Conservation (phyloP, 2,329 filamentous ascomycete genomes). For the Colletotrichum sublineola region DNA sequence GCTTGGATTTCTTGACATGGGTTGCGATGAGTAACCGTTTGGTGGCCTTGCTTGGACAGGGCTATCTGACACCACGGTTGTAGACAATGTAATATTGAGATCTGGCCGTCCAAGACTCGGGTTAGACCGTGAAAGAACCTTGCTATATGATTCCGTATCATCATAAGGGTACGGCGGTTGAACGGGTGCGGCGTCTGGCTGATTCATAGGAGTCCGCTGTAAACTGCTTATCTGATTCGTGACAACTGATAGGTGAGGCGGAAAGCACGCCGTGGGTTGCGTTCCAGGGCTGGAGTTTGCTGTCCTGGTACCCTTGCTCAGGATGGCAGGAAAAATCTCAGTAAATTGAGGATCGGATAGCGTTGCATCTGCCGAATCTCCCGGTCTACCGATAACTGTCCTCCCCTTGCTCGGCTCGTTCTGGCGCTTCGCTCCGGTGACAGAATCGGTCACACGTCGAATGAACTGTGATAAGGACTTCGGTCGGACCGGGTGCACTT, state of each 20-base stretch:
- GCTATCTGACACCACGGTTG: constrained; percentile 42
- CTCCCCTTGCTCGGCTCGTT: background rate
- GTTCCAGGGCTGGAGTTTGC: constrained; percentile 50
- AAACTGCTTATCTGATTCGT: constrained; percentile 29
- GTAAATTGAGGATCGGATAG: background rate
- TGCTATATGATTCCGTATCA: constrained; percentile 7
- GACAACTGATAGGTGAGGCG: constrained; percentile 44
- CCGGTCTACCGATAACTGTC: background rate
- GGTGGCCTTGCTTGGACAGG: constrained; percentile 44
- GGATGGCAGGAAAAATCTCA: background rate
- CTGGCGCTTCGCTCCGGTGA: background rate
- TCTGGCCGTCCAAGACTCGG: constrained; percentile 10
- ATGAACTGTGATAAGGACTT: background rate
- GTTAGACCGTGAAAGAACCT: constrained; percentile 27
- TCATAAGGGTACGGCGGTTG: constrained; percentile 11
- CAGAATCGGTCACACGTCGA: background rate
- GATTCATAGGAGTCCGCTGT: constrained; percentile 9
- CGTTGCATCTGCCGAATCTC: background rate
- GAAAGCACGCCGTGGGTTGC: constrained; percentile 46
- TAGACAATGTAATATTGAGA: constrained; percentile 45
- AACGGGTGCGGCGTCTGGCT: constrained; percentile 44
- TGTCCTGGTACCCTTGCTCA: constrained; percentile 47
- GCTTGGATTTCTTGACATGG: constrained; percentile 63
- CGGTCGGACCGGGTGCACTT: background rate
- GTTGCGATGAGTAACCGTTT: constrained; percentile 62